Conservation (phyloP, 2,329 filamentous ascomycete genomes). For the Claviceps arundinis region DNA sequence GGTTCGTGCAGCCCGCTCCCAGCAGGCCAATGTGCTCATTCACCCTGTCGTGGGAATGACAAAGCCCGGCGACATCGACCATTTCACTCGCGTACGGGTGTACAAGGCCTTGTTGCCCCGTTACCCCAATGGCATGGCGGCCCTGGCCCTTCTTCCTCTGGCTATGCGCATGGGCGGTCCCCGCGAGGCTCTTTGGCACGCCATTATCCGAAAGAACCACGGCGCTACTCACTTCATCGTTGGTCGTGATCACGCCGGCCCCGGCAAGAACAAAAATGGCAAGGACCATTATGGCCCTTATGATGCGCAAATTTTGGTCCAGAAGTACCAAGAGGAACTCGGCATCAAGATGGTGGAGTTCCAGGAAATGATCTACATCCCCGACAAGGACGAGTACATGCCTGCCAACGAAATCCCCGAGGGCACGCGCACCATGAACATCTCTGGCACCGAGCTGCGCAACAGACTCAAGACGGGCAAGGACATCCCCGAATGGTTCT, state of each 20-base stretch:
- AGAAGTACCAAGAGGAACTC: constrained; percentile 92
- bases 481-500: constrained; percentile 98
- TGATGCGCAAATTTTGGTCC: constrained; percentile 89
- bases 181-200: constrained; percentile 98
- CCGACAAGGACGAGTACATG: constrained; percentile 91
- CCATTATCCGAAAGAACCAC: constrained; percentile 99
- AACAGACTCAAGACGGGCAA: constrained; percentile 79
- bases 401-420: constrained; percentile 80
- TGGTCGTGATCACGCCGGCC: constrained; percentile 93
- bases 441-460: constrained; percentile 82
- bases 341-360: constrained; percentile 98
- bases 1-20: constrained; percentile 85
- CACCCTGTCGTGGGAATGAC: constrained; percentile 97
- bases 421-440: constrained; percentile 76
- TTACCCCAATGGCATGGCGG: constrained; percentile 98
- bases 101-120: constrained; percentile 94
- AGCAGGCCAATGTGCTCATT: constrained; percentile 97
- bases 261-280: constrained; percentile 95
- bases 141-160: constrained; percentile 82
- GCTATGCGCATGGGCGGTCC: constrained; percentile 99
- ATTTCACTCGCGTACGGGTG: constrained; percentile 97
- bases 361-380: constrained; percentile 99
- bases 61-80: constrained; percentile 98
- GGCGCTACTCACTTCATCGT: constrained; percentile 99
- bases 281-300: constrained; percentile 97